Evolutionary conservation across 257 asterid genomes (phyloP).

Genomic region (Euphrasia confusa): DNA sequence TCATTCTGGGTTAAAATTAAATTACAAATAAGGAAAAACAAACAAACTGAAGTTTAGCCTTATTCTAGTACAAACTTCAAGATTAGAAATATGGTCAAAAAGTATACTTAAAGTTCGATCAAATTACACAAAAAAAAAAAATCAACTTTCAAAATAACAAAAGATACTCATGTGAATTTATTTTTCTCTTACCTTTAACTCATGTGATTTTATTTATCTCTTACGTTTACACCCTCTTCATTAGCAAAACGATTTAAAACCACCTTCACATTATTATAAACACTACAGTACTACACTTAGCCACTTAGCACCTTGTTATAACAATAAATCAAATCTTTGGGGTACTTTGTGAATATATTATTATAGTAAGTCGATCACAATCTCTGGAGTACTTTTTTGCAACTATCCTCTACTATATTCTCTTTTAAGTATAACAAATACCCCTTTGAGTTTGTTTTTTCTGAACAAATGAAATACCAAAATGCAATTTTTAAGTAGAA

Average conservation of each 20-base stretch:
- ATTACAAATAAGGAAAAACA: too few relatives aligned
- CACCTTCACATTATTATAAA: neutral
- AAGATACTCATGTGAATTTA: neutral
- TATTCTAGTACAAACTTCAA: too few relatives aligned
- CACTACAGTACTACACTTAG: neutral
- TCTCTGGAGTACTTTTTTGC: neutral
- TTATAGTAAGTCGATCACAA: neutral
- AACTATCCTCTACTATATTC: neutral
- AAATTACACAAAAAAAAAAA: slow-evolving; percentile 3
- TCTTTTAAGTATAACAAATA: neutral
- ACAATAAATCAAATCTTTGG: neutral
- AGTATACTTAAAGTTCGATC: too few relatives aligned
- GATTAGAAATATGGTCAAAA: too few relatives aligned
- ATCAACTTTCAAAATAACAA: slow-evolving; percentile 9
- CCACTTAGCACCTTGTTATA: too few relatives aligned
- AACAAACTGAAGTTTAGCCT: too few relatives aligned
- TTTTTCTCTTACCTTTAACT: neutral
- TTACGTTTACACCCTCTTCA: neutral
- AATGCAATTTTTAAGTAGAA: too few relatives aligned
- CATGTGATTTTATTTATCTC: neutral
- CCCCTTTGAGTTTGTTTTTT: neutral
- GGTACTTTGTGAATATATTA: neutral
- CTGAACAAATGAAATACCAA: too few relatives aligned
- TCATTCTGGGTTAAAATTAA: neutral
- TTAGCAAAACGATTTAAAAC: too few relatives aligned